Evolutionary conservation across 2,329 filamentous ascomycete species (phyloP), one percentile per base, ranked within the genome.

Genomic region (Coccinonectria pachysandricola): DNA sequence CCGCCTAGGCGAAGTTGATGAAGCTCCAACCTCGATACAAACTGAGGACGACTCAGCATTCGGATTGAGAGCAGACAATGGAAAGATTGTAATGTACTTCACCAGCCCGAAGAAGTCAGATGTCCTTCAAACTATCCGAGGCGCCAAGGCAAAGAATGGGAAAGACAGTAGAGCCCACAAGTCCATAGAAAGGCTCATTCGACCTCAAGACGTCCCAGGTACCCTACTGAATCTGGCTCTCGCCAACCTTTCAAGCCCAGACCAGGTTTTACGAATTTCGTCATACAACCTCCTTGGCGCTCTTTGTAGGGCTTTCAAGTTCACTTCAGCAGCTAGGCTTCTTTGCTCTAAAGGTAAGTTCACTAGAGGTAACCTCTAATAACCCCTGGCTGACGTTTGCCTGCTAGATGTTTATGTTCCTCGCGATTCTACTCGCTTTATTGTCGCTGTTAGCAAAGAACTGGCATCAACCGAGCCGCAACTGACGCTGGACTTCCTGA

Each of bases 51-150:
- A 79, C 36, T 72, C 70, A 3, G 69, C 74, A 2, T 81, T 81
- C 48, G 76, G 75, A 1, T 54, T 81, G 15, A 64, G 75, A 25
- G 75, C 75, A 3, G 76, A 81, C 40, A 76, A 73, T 36, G 76
- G 76, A 39, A 79, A 75, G 51, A 74, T 79, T 25, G 68, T 79
- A 27, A 79, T 81, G 74, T 79, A 75, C 45, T 81, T 81, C 48
- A 75, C 74, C 11, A 79, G 75, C 37, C 62, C 72, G 2, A 71
- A 70, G 45, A 78, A 76, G 47, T 46, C 57, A 6, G 75, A 79
- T 34, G 64, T 81, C 12, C 56, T 81, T 4, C 68, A 75, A 48
- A 68, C 69, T 8, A 75, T 81, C 27, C 66, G 73, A 17, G 60
- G 57, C 7, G 74, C 74, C 21, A 80, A 79, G 48, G 57, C 65